These are phyloP conservation scores for Monosporascus sp. DNA, from an alignment of 2,329 filamentous ascomycete genomes.

Conservation along the genomic window DNA sequence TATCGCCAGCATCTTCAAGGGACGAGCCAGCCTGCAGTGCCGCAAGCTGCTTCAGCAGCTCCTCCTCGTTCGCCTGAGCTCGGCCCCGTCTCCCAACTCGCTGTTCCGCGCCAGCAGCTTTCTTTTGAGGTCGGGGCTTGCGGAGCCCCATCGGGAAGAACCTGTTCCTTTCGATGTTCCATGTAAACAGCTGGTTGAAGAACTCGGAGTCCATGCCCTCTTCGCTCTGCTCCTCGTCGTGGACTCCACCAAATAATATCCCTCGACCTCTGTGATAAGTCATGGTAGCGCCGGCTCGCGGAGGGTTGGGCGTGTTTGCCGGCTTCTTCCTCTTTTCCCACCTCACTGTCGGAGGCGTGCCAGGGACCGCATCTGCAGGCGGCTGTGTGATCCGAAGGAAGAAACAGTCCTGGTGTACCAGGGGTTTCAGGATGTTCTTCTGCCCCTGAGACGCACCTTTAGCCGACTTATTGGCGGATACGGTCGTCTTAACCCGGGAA, in stretches of 20 bases:
- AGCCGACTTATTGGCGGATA: conserved; percentile 55
- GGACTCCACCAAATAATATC: conserved; percentile 89
- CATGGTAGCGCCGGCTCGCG: conserved; percentile 88
- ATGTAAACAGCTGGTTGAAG: conserved; percentile 86
- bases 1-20: conserved; percentile 44
- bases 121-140: conserved; percentile 63
- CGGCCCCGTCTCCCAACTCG: conserved; percentile 61
- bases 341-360: conserved; percentile 64
- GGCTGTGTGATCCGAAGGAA: conserved; percentile 78
- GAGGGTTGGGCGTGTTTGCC: conserved; percentile 77
- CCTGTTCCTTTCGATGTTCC: conserved; percentile 91
- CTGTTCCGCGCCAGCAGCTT: conserved; percentile 52
- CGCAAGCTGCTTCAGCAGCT: conserved; percentile 79
- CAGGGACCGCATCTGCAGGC: conserved; percentile 57
- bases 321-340: conserved; percentile 95
- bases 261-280: conserved; percentile 88
- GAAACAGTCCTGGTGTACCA: conserved; percentile 94
- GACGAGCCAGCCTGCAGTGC: conserved; percentile 72
- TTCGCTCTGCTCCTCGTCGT: conserved; percentile 85
- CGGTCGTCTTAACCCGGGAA: conserved; percentile 75
- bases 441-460: conserved; percentile 56
- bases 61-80: conserved; percentile 85
- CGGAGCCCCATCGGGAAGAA: conserved; percentile 82
- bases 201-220: conserved; percentile 97
- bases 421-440: conserved; percentile 72